Evolutionary conservation across 805 yeast species (phyloP).

Genomic region (Metschnikowia proteae): DNA sequence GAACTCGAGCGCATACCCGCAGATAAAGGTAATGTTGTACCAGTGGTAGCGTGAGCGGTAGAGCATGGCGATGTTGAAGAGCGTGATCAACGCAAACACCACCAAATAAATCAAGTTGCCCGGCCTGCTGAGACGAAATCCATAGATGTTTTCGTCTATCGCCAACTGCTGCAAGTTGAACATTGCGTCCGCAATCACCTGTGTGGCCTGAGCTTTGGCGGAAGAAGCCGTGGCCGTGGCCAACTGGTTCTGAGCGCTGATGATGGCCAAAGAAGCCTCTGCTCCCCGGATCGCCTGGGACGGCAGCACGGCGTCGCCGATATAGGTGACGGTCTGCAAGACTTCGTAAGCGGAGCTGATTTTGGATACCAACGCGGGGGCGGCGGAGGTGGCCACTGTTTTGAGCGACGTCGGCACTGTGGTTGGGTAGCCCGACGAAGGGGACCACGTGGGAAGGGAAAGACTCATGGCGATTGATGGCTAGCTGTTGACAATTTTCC

Average conservation of each 20-base stretch:
- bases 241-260: slow-evolving; percentile 31
- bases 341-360: slow-evolving; percentile 11
- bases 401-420: slow-evolving; percentile 28
- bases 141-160: slow-evolving; percentile 27
- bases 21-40: slow-evolving; percentile 36
- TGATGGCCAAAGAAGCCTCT: slow-evolving; percentile 32
- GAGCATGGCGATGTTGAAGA: slow-evolving; percentile 26
- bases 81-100: slow-evolving; percentile 24
- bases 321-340: slow-evolving; percentile 21
- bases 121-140: slow-evolving; percentile 22
- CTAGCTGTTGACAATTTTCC: neutral
- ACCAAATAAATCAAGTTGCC: slow-evolving; percentile 32
- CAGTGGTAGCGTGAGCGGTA: slow-evolving; percentile 35
- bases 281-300: slow-evolving; percentile 32
- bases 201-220: slow-evolving; percentile 27
- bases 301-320: slow-evolving; percentile 17
- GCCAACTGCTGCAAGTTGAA: slow-evolving; percentile 4
- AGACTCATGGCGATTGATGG: neutral
- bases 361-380: slow-evolving; percentile 20
- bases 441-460: slow-evolving; percentile 10
- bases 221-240: slow-evolving; percentile 36
- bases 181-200: slow-evolving; percentile 20
- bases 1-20: slow-evolving; percentile 35
- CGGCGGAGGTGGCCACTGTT: slow-evolving; percentile 24
- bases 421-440: slow-evolving; percentile 16